Conservation (phyloP, 2,329 filamentous ascomycete genomes). For the Saccharata proteae region DNA sequence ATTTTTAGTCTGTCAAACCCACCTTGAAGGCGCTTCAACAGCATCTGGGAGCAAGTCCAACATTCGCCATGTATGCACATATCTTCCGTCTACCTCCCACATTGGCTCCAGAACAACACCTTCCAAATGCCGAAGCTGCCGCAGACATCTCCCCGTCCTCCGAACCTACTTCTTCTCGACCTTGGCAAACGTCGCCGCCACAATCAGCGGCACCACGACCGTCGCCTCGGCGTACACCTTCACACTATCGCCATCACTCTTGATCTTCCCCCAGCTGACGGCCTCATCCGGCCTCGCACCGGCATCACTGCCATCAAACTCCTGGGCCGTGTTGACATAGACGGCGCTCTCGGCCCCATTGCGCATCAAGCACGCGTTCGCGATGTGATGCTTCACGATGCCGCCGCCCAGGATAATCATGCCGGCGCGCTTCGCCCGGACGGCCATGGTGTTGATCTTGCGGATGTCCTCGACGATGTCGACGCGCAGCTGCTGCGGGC, state of each 20-base stretch:
- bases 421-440: conserved; percentile 74
- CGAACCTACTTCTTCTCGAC: background rate
- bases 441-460: conserved; percentile 80
- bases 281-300: conserved; percentile 92
- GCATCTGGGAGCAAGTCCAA: too few species aligned
- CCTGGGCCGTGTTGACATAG: conserved; percentile 94
- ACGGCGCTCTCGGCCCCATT: conserved; percentile 96
- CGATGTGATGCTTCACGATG: conserved; percentile 96
- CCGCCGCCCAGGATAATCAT: conserved; percentile 95
- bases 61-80: too few species aligned
- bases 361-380: conserved; percentile 93
- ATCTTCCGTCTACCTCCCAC: too few species aligned
- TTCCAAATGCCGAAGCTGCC: too few species aligned
- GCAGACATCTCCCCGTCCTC: conserved; percentile 2
- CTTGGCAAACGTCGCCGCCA: conserved; percentile 53
- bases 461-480: conserved; percentile 94
- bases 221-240: conserved; percentile 67
- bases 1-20: too few species aligned
- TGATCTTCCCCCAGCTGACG: conserved; percentile 98
- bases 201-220: conserved; percentile 54
- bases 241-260: conserved; percentile 71
- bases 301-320: conserved; percentile 95
- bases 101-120: too few species aligned
- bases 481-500: conserved; percentile 66
- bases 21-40: too few species aligned